phyloP scores from a whole-genome alignment of 331 rosid species.

The Cydonia oblonga region DNA sequence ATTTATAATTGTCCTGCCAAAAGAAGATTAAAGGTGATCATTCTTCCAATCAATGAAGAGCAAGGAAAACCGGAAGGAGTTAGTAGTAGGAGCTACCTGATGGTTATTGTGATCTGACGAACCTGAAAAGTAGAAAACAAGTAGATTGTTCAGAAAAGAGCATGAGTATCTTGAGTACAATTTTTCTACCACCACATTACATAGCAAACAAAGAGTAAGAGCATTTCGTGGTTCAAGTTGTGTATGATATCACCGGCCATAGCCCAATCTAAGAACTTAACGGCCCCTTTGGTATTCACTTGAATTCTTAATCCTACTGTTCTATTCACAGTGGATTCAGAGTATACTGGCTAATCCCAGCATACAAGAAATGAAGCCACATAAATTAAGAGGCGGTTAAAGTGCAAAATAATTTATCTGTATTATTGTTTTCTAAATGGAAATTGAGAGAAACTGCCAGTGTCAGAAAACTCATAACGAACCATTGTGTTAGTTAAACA shows the following conservation, averaged over 20 bases:
- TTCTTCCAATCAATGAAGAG: conserved; percentile 1
- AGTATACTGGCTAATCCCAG: not conserved
- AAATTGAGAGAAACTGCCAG: not conserved
- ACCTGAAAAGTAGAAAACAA: conserved; percentile 47
- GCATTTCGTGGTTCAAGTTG: not conserved
- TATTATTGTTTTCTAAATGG: too few relatives aligned
- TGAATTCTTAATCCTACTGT: not conserved
- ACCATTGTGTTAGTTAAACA: not conserved
- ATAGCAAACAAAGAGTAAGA: not conserved
- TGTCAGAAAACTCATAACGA: not conserved
- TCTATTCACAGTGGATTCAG: not conserved
- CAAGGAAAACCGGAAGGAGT: not conserved
- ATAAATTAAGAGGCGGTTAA: not conserved
- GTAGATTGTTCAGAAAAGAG: conserved; percentile 7
- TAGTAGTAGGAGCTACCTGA: conserved; percentile 47
- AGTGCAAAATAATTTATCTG: not conserved
- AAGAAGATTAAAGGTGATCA: conserved; percentile 4
- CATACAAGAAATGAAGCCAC: not conserved
- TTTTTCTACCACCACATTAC: not conserved
- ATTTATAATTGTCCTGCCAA: conserved; percentile 72
- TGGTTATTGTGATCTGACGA: conserved; percentile 77
- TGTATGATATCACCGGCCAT: not conserved
- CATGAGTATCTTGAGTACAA: not conserved
- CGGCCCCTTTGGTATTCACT: not conserved
- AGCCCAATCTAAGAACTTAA: not conserved